phyloP scores from a whole-genome alignment of 225 moss, liverwort and hornwort species.

The Sphagnum contortum region DNA sequence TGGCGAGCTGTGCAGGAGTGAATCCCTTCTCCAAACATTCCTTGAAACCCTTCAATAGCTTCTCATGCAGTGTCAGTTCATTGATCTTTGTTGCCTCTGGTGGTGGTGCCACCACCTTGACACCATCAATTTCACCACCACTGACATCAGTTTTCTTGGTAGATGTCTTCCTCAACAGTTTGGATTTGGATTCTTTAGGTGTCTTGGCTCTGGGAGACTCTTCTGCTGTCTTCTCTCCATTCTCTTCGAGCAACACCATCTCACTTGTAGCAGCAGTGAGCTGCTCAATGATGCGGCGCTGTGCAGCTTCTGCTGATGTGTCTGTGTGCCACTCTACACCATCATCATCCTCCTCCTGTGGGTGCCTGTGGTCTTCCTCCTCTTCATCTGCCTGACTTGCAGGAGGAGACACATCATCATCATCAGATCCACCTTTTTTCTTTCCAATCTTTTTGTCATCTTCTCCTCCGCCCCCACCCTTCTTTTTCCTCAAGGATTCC shows the following conservation, averaged over 20 bases:
- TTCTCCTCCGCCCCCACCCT: constrained; percentile 11
- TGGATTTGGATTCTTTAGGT: constrained; percentile 41
- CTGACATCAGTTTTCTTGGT: constrained; percentile 59
- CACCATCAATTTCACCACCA: constrained; percentile 30
- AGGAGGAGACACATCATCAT: constrained; percentile 52
- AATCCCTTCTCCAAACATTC: constrained; percentile 59
- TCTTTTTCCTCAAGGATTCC: constrained; percentile 67
- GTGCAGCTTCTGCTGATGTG: constrained; percentile 88
- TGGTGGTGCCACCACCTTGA: too few species aligned
- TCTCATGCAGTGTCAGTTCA: constrained; percentile 41
- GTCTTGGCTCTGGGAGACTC: constrained; percentile 52
- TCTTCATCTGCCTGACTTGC: constrained; percentile 81
- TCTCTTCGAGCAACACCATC: constrained; percentile 80
- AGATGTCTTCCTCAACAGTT: constrained; percentile 56
- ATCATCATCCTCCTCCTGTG: constrained; percentile 28
- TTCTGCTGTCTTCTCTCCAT: constrained; percentile 37
- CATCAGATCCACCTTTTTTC: constrained; percentile 81
- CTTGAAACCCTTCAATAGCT: constrained; percentile 59
- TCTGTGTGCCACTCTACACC: constrained; percentile 95
- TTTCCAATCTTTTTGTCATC: constrained; percentile 46
- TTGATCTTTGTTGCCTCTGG: constrained; percentile 36
- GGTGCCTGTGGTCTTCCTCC: constrained; percentile 11
- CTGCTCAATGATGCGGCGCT: constrained; percentile 86
- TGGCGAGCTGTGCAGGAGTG: constrained; percentile 54
- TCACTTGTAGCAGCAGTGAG: constrained; percentile 87